Evolutionary conservation across 208 protist species (phyloP), one percentile per base, ranked within the genome.

Genomic region (Trypanosoma cruzi): DNA sequence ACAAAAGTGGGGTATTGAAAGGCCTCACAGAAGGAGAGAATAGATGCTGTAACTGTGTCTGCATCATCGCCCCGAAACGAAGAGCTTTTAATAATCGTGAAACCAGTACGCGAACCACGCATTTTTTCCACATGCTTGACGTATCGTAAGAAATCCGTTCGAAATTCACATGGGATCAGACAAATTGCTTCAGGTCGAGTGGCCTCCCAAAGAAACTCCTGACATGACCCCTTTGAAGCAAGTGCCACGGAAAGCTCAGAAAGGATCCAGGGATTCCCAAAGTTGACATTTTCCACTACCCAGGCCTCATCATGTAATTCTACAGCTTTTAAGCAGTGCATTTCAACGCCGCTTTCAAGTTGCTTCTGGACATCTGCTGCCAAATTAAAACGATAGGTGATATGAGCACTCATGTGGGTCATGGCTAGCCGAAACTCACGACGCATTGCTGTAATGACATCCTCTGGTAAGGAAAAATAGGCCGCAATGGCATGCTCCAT

Each of bases 241-340:
- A 42, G 49, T 2, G 37, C 18, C 29, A 81, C 64, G 20, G 64
- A 29, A 36, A 89, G 48, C 40, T 81, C 74, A 50, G 63, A 37
- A 62, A 93, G 52, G 46, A 88, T 13, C 34, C 64, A 73, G 8
- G 77, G 64, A 24, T 76, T 85, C 24, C 77, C 70, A 60, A 85
- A 82, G 70, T 82, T 77, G 26, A 88, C 64, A 36, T 74, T 71
- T 22, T 55, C 79, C 20, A 90, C 34, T 13, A 65, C 62, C 77
- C 79, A 89, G 18, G 63, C 60, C 78, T 86, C 87, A 59, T 93
- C 87, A 65, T 93, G 84, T 44, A 66, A 31, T 28, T 73, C 46
- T 52, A 32, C 37, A 11, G 46, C 34, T 13, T 49, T 60, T 7
- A 73, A 8, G 13, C 28, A 22, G 26, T n/a, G 22, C 6, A 50